phyloP scores from a whole-genome alignment of 1,284 basidiomycete genomes.

The Malassezia cuniculi region DNA sequence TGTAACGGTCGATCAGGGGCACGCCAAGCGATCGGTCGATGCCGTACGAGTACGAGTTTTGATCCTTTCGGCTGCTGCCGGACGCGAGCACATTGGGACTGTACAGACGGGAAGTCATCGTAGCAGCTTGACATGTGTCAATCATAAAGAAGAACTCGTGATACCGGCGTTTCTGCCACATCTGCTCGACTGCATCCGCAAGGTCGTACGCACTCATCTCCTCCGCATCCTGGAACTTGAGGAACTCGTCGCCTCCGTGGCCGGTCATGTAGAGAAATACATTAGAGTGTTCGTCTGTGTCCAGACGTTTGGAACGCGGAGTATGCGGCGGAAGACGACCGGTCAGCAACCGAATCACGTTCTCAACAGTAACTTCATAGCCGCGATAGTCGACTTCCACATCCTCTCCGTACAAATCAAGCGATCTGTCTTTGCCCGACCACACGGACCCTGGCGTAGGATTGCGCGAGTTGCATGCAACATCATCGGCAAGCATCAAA shows the following conservation, averaged over 20 bases:
- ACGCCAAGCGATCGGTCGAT: constrained; percentile 87
- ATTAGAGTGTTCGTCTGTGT: constrained; percentile 82
- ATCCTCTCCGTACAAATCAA: constrained; percentile 88
- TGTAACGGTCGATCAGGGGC: constrained; percentile 86
- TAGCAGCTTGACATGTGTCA: constrained; percentile 95
- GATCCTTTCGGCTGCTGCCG: constrained; percentile 70
- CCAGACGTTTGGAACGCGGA: constrained; percentile 77
- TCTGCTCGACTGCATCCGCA: constrained; percentile 92
- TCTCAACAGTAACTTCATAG: constrained; percentile 94
- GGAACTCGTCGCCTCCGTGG: constrained; percentile 91
- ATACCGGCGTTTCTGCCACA: constrained; percentile 89
- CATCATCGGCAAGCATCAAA: constrained; percentile 95
- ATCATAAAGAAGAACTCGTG: constrained; percentile 97
- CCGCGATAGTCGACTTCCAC: constrained; percentile 97
- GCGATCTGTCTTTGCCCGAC: constrained; percentile 60
- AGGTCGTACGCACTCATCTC: constrained; percentile 84
- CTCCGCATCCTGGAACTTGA: constrained; percentile 98
- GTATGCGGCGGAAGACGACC: constrained; percentile 53
- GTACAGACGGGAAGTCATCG: constrained; percentile 86
- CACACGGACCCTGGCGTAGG: constrained; percentile 83
- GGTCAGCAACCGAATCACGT: constrained; percentile 77
- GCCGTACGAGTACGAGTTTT: constrained; percentile 93
- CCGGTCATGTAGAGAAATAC: constrained; percentile 97
- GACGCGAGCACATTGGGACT: constrained; percentile 90
- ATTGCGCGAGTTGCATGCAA: constrained; percentile 84